Conservation (phyloP, 2,329 filamentous ascomycete species). For the Coniochaeta pulveracea region DNA sequence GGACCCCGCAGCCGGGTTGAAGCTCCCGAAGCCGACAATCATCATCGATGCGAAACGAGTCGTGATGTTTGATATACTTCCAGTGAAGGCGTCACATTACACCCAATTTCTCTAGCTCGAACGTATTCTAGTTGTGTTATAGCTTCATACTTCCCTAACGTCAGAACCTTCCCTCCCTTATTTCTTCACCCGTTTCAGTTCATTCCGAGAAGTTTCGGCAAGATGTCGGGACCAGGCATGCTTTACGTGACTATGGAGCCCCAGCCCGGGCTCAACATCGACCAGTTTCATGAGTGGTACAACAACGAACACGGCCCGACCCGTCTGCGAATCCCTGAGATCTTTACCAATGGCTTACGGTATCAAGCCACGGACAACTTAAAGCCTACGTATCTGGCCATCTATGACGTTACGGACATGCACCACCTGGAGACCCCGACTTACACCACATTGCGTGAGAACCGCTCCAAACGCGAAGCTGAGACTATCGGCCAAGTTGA, state of each 20-base stretch:
- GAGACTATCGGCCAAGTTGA: constrained; percentile 43
- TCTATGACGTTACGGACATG: constrained; percentile 75
- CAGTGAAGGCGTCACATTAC: too few relatives aligned
- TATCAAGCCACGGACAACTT: constrained; percentile 57
- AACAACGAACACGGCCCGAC: constrained; percentile 86
- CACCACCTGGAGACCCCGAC: constrained; percentile 55
- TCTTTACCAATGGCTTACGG: constrained; percentile 66
- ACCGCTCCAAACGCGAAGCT: constrained; percentile 41
- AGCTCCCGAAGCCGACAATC: too few relatives aligned
- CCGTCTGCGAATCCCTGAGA: constrained; percentile 63
- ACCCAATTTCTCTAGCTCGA: too few relatives aligned
- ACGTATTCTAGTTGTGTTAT: too few relatives aligned
- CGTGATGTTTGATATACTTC: too few relatives aligned
- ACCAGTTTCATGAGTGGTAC: constrained; percentile 85
- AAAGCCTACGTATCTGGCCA: constrained; percentile 61
- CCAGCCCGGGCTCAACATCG: constrained; percentile 47
- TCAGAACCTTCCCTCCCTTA: too few relatives aligned
- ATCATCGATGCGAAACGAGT: too few relatives aligned
- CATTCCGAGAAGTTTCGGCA: constrained; percentile 2
- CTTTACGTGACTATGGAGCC: constrained; percentile 85
- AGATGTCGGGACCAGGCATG: constrained; percentile 41
- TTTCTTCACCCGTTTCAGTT: too few relatives aligned
- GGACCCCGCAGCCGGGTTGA: too few relatives aligned
- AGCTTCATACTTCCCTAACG: too few relatives aligned
- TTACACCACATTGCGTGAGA: constrained; percentile 55